These are phyloP conservation scores for Fusarium nurragi DNA, from an alignment of 2,329 filamentous ascomycete species.

Conservation along the genomic window DNA sequence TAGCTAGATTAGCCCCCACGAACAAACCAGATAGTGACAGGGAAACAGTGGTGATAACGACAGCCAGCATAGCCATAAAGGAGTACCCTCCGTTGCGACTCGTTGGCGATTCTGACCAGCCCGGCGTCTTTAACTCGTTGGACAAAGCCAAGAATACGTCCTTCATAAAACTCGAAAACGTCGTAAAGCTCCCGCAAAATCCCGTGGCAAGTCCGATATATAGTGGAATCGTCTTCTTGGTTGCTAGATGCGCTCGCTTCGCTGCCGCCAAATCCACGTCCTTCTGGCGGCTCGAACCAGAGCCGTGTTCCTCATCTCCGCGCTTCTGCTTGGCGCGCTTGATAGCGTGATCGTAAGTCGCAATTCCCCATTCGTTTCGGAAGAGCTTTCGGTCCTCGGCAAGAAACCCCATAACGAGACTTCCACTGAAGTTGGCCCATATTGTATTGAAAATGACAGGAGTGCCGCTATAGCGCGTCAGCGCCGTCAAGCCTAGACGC, in stretches of 20 bases:
- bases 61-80: constrained; percentile 81
- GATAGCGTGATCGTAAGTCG: constrained; percentile 51
- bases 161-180: constrained; percentile 85
- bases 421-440: constrained; percentile 89
- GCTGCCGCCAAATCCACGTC: constrained; percentile 54
- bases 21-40: constrained; percentile 76
- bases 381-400: constrained; percentile 82
- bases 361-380: constrained; percentile 69
- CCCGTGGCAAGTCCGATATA: constrained; percentile 88
- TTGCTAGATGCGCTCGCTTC: constrained; percentile 67
- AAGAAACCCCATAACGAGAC: constrained; percentile 86
- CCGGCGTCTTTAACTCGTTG: constrained; percentile 68
- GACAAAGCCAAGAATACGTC: constrained; percentile 82
- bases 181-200: constrained; percentile 90
- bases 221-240: constrained; percentile 87
- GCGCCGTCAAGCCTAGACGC: constrained; percentile 78
- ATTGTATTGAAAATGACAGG: constrained; percentile 78
- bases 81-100: constrained; percentile 77
- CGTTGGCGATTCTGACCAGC: constrained; percentile 50
- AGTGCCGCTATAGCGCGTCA: constrained; percentile 82
- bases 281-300: constrained; percentile 19
- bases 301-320: constrained; percentile 52
- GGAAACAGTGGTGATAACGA: constrained; percentile 76
- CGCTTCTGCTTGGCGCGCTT: constrained; percentile 45
- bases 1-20: constrained; percentile 78